Evolutionary conservation across 2,329 filamentous ascomycete species (phyloP).

Genomic region (Ophiostoma populinum): DNA sequence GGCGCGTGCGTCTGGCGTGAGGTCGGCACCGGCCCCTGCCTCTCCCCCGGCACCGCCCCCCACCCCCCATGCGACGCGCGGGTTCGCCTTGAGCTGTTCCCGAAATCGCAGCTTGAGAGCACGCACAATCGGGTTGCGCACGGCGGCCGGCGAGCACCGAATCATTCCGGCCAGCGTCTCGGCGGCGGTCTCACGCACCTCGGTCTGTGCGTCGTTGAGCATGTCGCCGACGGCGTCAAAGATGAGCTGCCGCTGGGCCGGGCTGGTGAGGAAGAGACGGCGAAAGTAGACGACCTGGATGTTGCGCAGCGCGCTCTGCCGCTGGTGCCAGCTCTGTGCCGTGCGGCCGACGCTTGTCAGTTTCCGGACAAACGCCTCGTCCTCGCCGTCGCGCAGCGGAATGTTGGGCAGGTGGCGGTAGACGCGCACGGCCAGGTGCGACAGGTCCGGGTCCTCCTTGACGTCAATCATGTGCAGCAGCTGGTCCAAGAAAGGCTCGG

Average conservation of each 20-base stretch:
- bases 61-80: no score
- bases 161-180: conserved; percentile 95
- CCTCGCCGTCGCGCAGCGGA: conserved; percentile 74
- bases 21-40: no score
- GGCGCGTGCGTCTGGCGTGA: conserved; percentile 27
- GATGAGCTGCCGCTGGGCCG: conserved; percentile 57
- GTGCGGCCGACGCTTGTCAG: conserved; percentile 77
- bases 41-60: no score
- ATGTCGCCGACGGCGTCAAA: conserved; percentile 92
- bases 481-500: conserved; percentile 74
- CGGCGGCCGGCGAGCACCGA: conserved; percentile 67
- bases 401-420: conserved; percentile 95
- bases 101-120: conserved; percentile 68
- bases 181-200: conserved; percentile 84
- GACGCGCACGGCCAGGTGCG: conserved; percentile 86
- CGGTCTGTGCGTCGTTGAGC: conserved; percentile 79
- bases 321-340: conserved; percentile 85
- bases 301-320: conserved; percentile 84
- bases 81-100: conserved; percentile 60
- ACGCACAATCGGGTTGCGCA: conserved; percentile 63
- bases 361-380: conserved; percentile 65
- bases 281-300: conserved; percentile 99
- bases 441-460: conserved; percentile 92
- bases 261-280: conserved; percentile 70
- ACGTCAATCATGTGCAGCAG: conserved; percentile 99